A percentile compares a stretch with the other conserved stretches of the same genome.
Evolutionary conservation across 768 basidiomycete genomes (phyloP).

Genomic region (Daedaleopsis sinensis): DNA sequence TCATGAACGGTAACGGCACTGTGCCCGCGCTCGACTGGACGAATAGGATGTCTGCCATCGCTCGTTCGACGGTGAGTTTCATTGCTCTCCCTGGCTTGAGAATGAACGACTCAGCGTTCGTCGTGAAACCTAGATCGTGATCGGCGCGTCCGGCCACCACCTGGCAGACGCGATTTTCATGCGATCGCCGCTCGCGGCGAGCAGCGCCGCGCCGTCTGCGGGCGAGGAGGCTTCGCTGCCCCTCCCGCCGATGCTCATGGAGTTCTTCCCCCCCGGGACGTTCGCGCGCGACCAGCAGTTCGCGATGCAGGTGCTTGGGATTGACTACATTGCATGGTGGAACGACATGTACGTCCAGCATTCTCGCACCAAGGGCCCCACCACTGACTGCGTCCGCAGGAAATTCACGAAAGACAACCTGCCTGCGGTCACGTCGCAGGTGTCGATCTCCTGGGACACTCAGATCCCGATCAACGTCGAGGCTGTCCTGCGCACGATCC

Average conservation of each 20-base stretch:
- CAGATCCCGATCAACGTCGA: slow-evolving; percentile 18
- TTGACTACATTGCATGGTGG: slow-evolving; percentile 65
- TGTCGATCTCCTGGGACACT: not conserved
- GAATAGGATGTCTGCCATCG: slow-evolving; percentile 64
- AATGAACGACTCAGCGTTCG: slow-evolving; percentile 9
- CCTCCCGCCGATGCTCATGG: slow-evolving; percentile 62
- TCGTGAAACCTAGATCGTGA: slow-evolving; percentile 47
- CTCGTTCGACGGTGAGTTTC: slow-evolving; percentile 64
- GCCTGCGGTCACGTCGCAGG: slow-evolving; percentile 35
- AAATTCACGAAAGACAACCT: slow-evolving; percentile 37
- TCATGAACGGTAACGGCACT: slow-evolving; percentile 49
- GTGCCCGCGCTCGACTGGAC: slow-evolving; percentile 51
- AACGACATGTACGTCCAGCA: slow-evolving; percentile 33
- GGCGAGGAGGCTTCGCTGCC: not conserved
- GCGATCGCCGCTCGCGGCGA: slow-evolving; percentile 48
- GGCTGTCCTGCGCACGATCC: slow-evolving; percentile 15
- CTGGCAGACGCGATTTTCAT: slow-evolving; percentile 75
- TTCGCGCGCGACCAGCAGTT: slow-evolving; percentile 67
- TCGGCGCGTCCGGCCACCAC: slow-evolving; percentile 62
- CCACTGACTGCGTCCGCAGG: slow-evolving; percentile 29
- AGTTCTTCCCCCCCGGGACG: slow-evolving; percentile 71
- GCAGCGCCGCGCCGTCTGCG: slow-evolving; percentile 7
- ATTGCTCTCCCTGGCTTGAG: not conserved
- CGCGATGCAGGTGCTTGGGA: slow-evolving; percentile 53
- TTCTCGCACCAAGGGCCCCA: no score